Base-by-base conservation (phyloP, 441 rosid genomes). In the Theobroma grandiflorum region DNA sequence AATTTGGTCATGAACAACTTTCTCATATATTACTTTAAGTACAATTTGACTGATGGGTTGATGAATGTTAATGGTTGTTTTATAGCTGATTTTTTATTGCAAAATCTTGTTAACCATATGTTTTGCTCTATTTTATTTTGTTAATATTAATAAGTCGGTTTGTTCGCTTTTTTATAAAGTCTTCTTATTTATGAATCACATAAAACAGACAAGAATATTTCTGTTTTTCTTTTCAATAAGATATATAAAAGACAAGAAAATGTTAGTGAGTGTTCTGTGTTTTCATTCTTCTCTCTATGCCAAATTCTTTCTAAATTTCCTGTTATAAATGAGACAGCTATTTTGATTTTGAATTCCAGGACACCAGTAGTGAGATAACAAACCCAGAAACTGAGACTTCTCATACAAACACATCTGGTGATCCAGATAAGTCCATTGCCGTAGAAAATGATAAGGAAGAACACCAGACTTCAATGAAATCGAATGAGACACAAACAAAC, bases 341-440 rank as follows among this genome's bases (percentile, higher is more conserved):
- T 37, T 76, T 12, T 52, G 71, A 53, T 49, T 80, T 76, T 53
- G 15, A 68, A 77, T 82, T 78, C 43, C 84, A 89, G 92, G 85
- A 71, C 37, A 55, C 62, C 16, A 58, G 82, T 76, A 82, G 74
- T 66, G 85, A 68, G 53, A 72, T 70, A 53, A 77, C 81, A n/a
- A 79, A 78, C 74, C 78, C 55, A 38, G 88, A 82, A 57, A 81
- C 61, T 49, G 79, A 78, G 12, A 11, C 42, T 49, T 26, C 49
- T 67, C 26, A 66, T 1, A 70, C 40, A n/a, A 81, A 78, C 43
- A 70, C 71, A 38, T 76, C 78, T 14, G 77, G 38, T 68, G 84
- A 78, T 57, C 79, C 31, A 3, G 82, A 71, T 40, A 80, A 81
- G 57, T 72, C 78, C 9, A 62, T 84, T 74, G 10, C 40, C 33